Evolutionary conservation across 768 basidiomycete species (phyloP).

Genomic region (Ramaria sp.): DNA sequence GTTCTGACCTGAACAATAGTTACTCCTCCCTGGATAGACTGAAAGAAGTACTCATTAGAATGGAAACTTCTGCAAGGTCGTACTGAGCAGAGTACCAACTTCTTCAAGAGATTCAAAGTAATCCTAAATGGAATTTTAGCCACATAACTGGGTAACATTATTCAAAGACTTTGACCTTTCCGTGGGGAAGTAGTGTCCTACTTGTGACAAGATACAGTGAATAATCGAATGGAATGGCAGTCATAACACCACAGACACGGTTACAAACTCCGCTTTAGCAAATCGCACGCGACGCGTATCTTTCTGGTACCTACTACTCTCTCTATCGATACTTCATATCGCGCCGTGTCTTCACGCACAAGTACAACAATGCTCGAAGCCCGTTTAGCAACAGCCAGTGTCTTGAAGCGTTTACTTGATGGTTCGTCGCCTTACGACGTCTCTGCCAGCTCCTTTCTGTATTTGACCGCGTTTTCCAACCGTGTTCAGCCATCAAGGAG

Average conservation of each 20-base stretch:
- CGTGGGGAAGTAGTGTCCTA: slow-evolving; percentile 60
- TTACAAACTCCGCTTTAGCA: background rate
- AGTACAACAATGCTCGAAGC: slow-evolving; percentile 71
- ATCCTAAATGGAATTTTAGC: slow-evolving; percentile 27
- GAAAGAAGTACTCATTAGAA: background rate
- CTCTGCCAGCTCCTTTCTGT: background rate
- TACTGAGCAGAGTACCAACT: slow-evolving; percentile 28
- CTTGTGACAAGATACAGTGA: slow-evolving; percentile 86
- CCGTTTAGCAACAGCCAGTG: slow-evolving; percentile 74
- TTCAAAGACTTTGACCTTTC: slow-evolving; percentile 42
- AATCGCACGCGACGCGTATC: slow-evolving; percentile 1
- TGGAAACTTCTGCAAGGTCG: no score
- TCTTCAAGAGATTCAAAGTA: slow-evolving; percentile 70
- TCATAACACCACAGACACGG: background rate
- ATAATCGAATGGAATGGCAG: slow-evolving; percentile 34
- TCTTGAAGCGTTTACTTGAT: slow-evolving; percentile 88
- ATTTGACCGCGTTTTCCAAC: background rate
- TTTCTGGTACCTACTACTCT: background rate
- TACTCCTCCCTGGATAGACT: slow-evolving; percentile 81
- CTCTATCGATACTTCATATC: background rate
- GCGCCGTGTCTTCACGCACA: background rate
- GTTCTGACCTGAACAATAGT: slow-evolving; percentile 73
- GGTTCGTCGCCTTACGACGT: slow-evolving; percentile 36
- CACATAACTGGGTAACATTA: background rate
- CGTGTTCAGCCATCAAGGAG: slow-evolving; percentile 79